Percentiles rank a stretch among this genome's conserved stretches.
Conservation (phyloP, 2,329 filamentous ascomycete species). For the Botrytis fabae region DNA sequence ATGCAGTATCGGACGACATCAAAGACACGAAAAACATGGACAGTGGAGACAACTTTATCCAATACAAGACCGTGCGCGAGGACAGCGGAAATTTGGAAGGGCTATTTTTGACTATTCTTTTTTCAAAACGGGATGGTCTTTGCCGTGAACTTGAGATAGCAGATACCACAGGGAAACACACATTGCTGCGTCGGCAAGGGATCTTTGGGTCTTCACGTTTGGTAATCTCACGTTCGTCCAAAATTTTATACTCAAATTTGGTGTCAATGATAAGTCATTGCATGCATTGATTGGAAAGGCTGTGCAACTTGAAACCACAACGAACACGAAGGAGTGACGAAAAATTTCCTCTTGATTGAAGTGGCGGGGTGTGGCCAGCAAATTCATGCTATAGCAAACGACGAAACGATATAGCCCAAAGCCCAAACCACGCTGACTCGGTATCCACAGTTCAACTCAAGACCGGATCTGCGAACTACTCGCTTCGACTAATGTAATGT, state of each 20-base stretch:
- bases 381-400: slow-evolving; percentile 11
- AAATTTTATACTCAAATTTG: background rate
- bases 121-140: background rate
- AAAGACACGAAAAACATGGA: background rate
- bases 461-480: background rate
- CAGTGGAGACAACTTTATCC: slow-evolving; percentile 11
- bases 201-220: background rate
- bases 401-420: background rate
- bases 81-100: background rate
- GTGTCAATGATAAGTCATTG: background rate
- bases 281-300: background rate
- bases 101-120: slow-evolving; percentile 2
- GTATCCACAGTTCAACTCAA: background rate
- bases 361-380: background rate
- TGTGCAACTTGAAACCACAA: slow-evolving; percentile 2
- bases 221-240: background rate
- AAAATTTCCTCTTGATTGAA: background rate
- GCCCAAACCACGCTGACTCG: background rate
- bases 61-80: slow-evolving; percentile 1
- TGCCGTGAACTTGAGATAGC: background rate
- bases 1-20: background rate
- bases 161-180: background rate
- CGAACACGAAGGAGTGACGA: background rate
- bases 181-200: background rate
- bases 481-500: background rate